Base-by-base conservation (phyloP, 768 basidiomycete species). In the Thelephora ganbajun region DNA sequence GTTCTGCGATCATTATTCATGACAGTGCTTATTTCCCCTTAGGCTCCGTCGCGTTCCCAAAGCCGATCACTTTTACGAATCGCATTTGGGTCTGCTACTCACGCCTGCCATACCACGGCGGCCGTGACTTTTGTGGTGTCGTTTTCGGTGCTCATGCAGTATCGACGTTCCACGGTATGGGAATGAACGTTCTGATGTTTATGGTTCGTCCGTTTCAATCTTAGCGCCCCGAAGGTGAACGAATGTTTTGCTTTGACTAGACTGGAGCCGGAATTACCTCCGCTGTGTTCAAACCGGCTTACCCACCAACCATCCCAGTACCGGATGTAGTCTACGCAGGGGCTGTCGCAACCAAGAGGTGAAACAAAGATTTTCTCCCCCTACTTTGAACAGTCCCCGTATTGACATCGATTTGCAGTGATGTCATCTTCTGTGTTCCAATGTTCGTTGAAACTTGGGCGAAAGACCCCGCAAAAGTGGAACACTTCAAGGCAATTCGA, bases 1-100 rank as follows among this genome's bases (percentile, higher is more conserved):
- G 2, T n/a, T n/a, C n/a, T n/a, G n/a, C n/a, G n/a, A 44, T 13
- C 9, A 49, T 18, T 9, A 22, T n/a, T 16, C 34, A 26, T 33
- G 18, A 44, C 33, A 20, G 6, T 6, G 45, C 35, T 11, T 30
- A 2, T 42, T 46, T 43, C n/a, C 42, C 48, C 49, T 50, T 46
- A 44, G 61, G 62, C 6, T 61, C 62, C 1, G 60, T 61, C 7
- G 53, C 59, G 0, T 58, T 62, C 46, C 60, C 61, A 3, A 63
- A 62, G 48, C 55, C 59, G 3, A 54, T 60, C 26, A 47, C 50
- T 3, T 35, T 54, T 35, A 52, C 51, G 7, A 48, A 59, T 35
- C 43, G 23, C 14, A 35, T 35, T 60, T 22, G 18, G 16, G 14
- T 14, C 22, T 41, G 39, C 14, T 41, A 22, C 18, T 30, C 26